These are phyloP conservation scores for Rhynchospora breviuscula DNA, from an alignment of 176 grass and related monocot species.

Conservation along the genomic window DNA sequence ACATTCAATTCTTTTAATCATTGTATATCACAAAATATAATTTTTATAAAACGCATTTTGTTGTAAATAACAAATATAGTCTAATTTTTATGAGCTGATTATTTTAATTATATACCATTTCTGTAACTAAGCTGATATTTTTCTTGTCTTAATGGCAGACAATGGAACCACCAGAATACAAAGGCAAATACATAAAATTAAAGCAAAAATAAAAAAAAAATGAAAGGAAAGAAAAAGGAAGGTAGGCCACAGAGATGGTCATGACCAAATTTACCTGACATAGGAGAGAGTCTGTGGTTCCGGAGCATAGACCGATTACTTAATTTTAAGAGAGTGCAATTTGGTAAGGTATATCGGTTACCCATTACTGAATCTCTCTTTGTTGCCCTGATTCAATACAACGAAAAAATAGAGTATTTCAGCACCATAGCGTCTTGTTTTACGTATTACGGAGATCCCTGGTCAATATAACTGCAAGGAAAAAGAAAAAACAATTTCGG, in stretches of 20 bases:
- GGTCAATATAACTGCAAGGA: too few relatives aligned
- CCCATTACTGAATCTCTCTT: too few relatives aligned
- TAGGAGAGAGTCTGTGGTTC: too few relatives aligned
- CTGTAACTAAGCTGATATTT: neutral
- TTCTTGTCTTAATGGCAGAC: neutral
- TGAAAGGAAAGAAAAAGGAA: neutral
- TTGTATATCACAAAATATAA: neutral
- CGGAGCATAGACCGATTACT: too few relatives aligned
- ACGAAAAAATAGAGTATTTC: too few relatives aligned
- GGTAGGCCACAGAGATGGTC: too few relatives aligned
- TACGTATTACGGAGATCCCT: too few relatives aligned
- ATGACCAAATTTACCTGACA: neutral
- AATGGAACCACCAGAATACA: neutral
- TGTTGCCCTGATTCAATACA: too few relatives aligned
- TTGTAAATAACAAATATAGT: conserved; percentile 9
- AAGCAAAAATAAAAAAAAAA: neutral
- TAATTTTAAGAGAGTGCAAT: too few relatives aligned
- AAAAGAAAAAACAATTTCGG: too few relatives aligned
- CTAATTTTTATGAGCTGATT: neutral
- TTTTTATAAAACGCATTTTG: neutral
- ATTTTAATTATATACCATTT: neutral
- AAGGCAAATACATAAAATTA: neutral
- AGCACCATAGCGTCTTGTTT: too few relatives aligned
- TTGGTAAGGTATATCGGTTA: too few relatives aligned
- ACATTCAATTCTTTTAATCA: neutral